These are phyloP conservation scores for sorghum (Sorghum bicolor) DNA, from an alignment of 176 grass and related monocot species.

Conservation along the genomic window Sorghum_bicolor_NCBIv3 NC_012870.2:4917001-4917500, in stretches of 20 bases:
- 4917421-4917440: constrained; percentile 93
- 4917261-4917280: background rate
- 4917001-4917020: background rate
- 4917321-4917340: background rate
- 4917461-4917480: constrained; percentile 53
- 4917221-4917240: background rate
- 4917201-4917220: constrained; percentile 6
- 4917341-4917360: constrained; percentile 3
- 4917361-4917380: background rate
- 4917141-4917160: background rate
- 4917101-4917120: constrained; percentile 81
- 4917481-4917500: constrained; percentile 59
- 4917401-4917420: constrained; percentile 6
- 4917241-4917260: background rate
- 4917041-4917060: constrained; percentile 95
- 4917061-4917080: constrained; percentile 95
- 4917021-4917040: constrained; percentile 94
- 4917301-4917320: background rate
- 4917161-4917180: background rate
- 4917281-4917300: constrained; percentile 17
- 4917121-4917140: background rate
- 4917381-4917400: constrained; percentile 34
- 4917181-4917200: background rate
- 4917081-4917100: constrained; percentile 95
- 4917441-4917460: constrained; percentile 56